phyloP scores from a whole-genome alignment of 179 eudicot species.

The Sideroxylon spinosum region DNA sequence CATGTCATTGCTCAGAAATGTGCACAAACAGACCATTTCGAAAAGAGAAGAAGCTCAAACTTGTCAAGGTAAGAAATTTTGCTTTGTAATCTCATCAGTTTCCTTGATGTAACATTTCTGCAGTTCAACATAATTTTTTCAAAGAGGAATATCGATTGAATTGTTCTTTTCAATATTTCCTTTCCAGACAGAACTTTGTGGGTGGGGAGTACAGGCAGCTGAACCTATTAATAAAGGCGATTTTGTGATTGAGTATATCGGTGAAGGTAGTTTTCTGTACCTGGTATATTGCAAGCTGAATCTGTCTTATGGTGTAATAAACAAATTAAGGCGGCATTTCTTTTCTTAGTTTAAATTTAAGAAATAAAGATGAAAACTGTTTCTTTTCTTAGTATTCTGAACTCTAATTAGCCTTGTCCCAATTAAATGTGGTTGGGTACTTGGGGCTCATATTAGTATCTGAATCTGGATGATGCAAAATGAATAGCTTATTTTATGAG shows the following conservation, averaged over 20 bases:
- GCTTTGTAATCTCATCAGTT: background rate
- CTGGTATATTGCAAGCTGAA: background rate
- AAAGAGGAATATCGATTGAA: background rate
- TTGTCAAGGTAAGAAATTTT: constrained; percentile 54
- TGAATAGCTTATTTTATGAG: too few relatives aligned
- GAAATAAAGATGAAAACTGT: too few relatives aligned
- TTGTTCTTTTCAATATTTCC: background rate
- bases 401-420: too few relatives aligned
- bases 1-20: constrained; percentile 73
- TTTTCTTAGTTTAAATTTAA: too few relatives aligned
- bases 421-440: too few relatives aligned
- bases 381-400: too few relatives aligned
- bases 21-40: constrained; percentile 87
- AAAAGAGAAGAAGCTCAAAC: constrained; percentile 66
- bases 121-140: background rate
- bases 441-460: too few relatives aligned
- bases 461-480: too few relatives aligned
- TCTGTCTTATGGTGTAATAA: background rate
- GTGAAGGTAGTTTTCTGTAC: constrained; percentile 60
- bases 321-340: too few relatives aligned
- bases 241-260: constrained; percentile 82
- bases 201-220: constrained; percentile 94
- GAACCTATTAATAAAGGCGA: constrained; percentile 74
- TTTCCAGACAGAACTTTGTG: constrained; percentile 76
- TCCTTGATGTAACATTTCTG: background rate